Evolutionary conservation across 306 rosid species (phyloP), one percentile per base, ranked within the genome.

Genomic region (Vigna trinervia): DNA sequence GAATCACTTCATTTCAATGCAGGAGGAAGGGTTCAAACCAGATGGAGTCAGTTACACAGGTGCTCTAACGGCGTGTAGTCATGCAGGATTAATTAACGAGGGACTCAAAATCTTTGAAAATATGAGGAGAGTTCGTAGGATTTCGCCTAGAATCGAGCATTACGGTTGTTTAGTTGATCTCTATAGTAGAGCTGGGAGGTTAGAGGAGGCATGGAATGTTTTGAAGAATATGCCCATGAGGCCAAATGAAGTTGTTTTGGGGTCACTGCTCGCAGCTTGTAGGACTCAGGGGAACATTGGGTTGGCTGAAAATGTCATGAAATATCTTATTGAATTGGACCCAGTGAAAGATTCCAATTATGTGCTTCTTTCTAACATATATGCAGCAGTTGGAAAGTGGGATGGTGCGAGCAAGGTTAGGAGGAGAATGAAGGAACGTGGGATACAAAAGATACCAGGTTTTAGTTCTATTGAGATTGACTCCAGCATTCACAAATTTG

Each of bases 191-290:
- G 92, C 96, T 1, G 98, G 97, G 79, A 89, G 92, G 86, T 82
- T 92, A 79, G 86, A 88, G 61, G 95, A 90, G 46, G 96, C 97
- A 7, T 68, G 84, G 83, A 71, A 84, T 72, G 87, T 90, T 61
- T 76, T 90, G 17, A 76, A 85, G 82, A 88, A 63, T 6, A 92
- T 94, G 98, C 91, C 96, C 10, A 74, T 94, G 93, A 89, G 86
- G 84, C 98, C 96, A 8, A 92, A 94, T 73, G 95, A 89, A 84
- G 92, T 92, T 68, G 90, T 94, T 10, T 43, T 94, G 65, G 98
- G 98, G 75, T 94, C 98, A 41, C 85, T 92, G 87, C 85, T 92
- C 15, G 98, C 98, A 50, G 94, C 96, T 17, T 94, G 97, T 80
- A 85, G 97, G 75, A 88, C 86, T 77, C 80, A 67, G 52, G 98